Percentiles rank a stretch among this genome's conserved stretches.
Conservation (phyloP, 225 moss, liverwort and hornwort species). For the Straminergon stramineum region DNA sequence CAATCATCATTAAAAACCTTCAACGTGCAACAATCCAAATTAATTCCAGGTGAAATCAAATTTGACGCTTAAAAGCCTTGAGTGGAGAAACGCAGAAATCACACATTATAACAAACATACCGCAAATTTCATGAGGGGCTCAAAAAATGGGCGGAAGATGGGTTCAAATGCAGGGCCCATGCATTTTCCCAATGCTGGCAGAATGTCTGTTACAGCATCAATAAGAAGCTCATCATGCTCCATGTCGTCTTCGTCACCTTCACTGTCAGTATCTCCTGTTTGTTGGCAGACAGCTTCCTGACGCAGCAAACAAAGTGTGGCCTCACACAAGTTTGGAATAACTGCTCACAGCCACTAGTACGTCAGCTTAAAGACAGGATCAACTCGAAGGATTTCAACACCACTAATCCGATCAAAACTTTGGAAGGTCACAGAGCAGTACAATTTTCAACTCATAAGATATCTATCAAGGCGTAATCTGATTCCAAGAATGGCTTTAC, state of each 20-base stretch:
- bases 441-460: not conserved
- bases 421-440: not conserved
- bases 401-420: not conserved
- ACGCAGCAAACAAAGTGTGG: constrained; percentile 71
- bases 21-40: not conserved
- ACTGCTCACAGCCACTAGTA: constrained; percentile 30
- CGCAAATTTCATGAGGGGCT: constrained; percentile 95
- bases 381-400: not conserved
- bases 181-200: constrained; percentile 85
- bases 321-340: constrained; percentile 65
- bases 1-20: not conserved
- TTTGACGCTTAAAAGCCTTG: not conserved
- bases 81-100: not conserved
- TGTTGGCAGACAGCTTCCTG: constrained; percentile 88
- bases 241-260: constrained; percentile 83
- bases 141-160: constrained; percentile 77
- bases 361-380: not conserved
- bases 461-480: not conserved
- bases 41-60: not conserved
- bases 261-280: constrained; percentile 91
- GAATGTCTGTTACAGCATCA: constrained; percentile 87
- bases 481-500: not conserved
- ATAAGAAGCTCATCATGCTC: constrained; percentile 97
- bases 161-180: constrained; percentile 93
- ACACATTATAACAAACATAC: constrained; percentile 11